Conservation (phyloP, 495 filamentous ascomycete genomes). For the Daldinia bambusicola region DNA sequence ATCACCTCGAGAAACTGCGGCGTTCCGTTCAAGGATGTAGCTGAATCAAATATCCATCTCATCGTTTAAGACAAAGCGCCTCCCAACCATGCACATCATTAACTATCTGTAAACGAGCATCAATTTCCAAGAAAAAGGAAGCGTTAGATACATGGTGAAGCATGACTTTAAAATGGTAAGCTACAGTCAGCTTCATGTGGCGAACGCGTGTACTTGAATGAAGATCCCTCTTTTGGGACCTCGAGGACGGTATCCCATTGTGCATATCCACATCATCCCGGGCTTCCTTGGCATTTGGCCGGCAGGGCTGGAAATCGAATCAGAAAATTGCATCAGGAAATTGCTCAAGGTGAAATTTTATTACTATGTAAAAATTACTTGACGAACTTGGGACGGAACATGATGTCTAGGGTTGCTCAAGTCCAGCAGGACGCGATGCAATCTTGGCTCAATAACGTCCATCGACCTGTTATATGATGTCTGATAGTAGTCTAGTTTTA, state of each 20-base stretch:
- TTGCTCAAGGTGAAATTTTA: no score
- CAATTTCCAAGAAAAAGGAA: neutral
- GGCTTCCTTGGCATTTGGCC: neutral
- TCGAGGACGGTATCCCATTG: neutral
- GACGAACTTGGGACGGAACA: no score
- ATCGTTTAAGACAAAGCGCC: neutral
- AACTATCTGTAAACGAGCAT: neutral
- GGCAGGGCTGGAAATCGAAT: neutral
- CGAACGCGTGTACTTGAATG: neutral
- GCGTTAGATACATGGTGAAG: neutral
- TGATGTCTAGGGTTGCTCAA: no score
- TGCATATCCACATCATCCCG: conserved; percentile 5
- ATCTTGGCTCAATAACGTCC: conserved; percentile 2
- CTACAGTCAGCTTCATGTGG: neutral
- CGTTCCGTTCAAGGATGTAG: conserved; percentile 55
- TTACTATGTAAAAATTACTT: no score
- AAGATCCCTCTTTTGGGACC: neutral
- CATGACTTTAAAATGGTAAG: neutral
- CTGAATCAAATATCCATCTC: neutral
- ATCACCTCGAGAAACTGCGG: conserved; percentile 52
- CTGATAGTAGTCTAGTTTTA: conserved; percentile 1
- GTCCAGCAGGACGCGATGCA: neutral
- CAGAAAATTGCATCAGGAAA: neutral
- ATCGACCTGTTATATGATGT: neutral
- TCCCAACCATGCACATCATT: neutral